phyloP scores from a whole-genome alignment of 2,329 filamentous ascomycete genomes.

The Cladosporium sp. region DNA sequence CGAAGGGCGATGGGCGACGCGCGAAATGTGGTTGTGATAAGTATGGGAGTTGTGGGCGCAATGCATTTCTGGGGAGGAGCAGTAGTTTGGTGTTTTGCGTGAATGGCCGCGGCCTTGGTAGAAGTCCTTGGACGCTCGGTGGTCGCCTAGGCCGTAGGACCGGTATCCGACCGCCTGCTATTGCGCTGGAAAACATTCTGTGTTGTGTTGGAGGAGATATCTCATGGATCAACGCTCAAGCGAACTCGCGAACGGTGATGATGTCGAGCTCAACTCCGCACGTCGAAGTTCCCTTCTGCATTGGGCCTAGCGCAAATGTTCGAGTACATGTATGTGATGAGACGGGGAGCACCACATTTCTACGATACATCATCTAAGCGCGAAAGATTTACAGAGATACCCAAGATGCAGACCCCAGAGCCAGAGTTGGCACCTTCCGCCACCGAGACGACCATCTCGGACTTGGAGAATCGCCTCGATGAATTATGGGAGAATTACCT shows the following conservation, averaged over 20 bases:
- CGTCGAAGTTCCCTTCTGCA: conserved; percentile 4
- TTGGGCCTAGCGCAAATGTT: conserved; percentile 20
- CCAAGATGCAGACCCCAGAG: conserved; percentile 11
- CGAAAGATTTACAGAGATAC: background rate
- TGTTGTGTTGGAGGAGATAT: conserved; percentile 5
- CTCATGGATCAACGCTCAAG: background rate
- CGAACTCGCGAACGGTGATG: background rate
- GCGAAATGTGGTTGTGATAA: conserved; percentile 56
- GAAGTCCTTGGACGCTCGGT: conserved; percentile 22
- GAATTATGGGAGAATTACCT: conserved; percentile 67
- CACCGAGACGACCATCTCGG: background rate
- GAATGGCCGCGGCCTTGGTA: conserved; percentile 52
- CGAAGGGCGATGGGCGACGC: conserved; percentile 24
- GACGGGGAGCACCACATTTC: background rate
- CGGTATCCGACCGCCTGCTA: conserved; percentile 27
- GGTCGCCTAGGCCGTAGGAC: conserved; percentile 33
- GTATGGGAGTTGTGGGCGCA: conserved; percentile 67
- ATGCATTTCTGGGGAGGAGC: conserved; percentile 51
- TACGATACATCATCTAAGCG: background rate
- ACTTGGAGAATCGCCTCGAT: conserved; percentile 54
- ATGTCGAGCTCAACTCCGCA: conserved; percentile 20
- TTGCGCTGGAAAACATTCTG: conserved; percentile 28
- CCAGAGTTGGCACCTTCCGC: background rate
- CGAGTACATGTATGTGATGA: background rate
- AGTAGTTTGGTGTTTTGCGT: conserved; percentile 59